Percentiles rank a stretch among this genome's conserved stretches.
Evolutionary conservation across 805 yeast genomes (phyloP).

Genomic region (Starmerella khaoyaiensis): DNA sequence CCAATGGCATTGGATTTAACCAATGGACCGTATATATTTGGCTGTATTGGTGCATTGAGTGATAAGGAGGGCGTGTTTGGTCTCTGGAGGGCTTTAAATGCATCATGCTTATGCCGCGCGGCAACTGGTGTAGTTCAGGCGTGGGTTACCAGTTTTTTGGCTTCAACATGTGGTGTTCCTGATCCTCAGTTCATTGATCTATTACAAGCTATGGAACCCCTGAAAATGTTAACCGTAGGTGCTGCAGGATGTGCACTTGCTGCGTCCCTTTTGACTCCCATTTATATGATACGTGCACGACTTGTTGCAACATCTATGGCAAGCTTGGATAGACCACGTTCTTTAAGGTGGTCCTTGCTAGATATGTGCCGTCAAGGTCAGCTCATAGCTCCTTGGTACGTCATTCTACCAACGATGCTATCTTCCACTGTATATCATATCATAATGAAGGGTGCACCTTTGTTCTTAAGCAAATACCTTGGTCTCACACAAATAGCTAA

Average conservation of each 20-base stretch:
- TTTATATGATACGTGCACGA: constrained; percentile 68
- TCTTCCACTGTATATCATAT: constrained; percentile 48
- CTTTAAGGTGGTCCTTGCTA: constrained; percentile 56
- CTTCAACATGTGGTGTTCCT: constrained; percentile 70
- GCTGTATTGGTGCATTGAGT: constrained; percentile 39
- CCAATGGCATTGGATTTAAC: constrained; percentile 14
- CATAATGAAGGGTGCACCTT: constrained; percentile 55
- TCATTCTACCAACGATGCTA: constrained; percentile 55
- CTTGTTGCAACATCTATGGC: constrained; percentile 58
- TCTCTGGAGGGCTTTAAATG: constrained; percentile 56
- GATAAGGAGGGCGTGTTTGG: constrained; percentile 49
- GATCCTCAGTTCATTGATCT: constrained; percentile 76
- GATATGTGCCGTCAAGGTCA: constrained; percentile 31
- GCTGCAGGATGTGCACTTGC: constrained; percentile 61
- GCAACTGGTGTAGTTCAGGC: constrained; percentile 68
- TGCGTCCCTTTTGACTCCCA: constrained; percentile 60
- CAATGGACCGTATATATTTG: constrained; percentile 26
- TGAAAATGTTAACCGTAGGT: constrained; percentile 51
- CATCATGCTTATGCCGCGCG: constrained; percentile 67
- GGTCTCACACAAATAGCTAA: constrained; percentile 56
- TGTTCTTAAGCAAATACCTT: constrained; percentile 42
- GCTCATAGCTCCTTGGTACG: constrained; percentile 42
- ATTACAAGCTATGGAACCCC: constrained; percentile 66
- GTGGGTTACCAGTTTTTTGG: constrained; percentile 79
- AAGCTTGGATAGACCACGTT: constrained; percentile 34